Percentiles rank a stretch among this genome's conserved stretches.
Conservation (phyloP, 2,329 filamentous ascomycete species). For the Fusarium circinatum region DNA sequence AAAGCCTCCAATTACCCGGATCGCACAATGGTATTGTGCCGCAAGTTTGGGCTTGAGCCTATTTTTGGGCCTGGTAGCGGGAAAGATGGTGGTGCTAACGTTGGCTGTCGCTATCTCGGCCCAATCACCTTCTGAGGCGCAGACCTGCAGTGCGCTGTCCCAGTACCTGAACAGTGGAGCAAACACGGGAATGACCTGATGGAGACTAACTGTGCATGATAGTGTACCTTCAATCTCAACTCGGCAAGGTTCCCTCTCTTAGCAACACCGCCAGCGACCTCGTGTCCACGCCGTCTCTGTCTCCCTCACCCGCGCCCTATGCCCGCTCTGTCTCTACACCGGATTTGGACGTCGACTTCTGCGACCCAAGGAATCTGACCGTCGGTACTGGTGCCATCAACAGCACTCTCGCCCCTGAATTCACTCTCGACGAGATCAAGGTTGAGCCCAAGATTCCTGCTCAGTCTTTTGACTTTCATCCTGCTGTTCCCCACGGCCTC, state of each 20-base stretch:
- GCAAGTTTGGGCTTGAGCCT: slow-evolving; percentile 26
- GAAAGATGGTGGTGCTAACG: slow-evolving; percentile 28
- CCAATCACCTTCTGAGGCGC: slow-evolving; percentile 33
- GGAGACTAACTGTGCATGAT: slow-evolving; percentile 51
- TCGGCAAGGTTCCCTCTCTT: slow-evolving; percentile 66
- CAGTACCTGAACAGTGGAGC: slow-evolving; percentile 39
- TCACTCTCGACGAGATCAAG: slow-evolving; percentile 72
- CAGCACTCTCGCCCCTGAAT: slow-evolving; percentile 66
- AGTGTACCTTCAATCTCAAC: slow-evolving; percentile 63
- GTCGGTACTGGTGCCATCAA: slow-evolving; percentile 67
- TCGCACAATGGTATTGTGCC: slow-evolving; percentile 24
- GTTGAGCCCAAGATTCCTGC: slow-evolving; percentile 59
- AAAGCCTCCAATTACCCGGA: slow-evolving; percentile 5
- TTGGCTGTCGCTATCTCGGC: slow-evolving; percentile 25
- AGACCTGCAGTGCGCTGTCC: slow-evolving; percentile 36
- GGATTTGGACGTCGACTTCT: slow-evolving; percentile 83
- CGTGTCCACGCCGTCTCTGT: slow-evolving; percentile 82
- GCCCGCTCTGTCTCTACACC: slow-evolving; percentile 71
- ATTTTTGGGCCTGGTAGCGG: slow-evolving; percentile 33
- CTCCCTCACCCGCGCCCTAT: slow-evolving; percentile 85
- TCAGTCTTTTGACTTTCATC: slow-evolving; percentile 63
- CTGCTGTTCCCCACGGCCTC: slow-evolving; percentile 65
- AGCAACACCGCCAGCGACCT: slow-evolving; percentile 74
- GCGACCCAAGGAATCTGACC: slow-evolving; percentile 89
- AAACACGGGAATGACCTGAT: slow-evolving; percentile 25